Evolutionary conservation across 2,329 filamentous ascomycete genomes (phyloP).

Genomic region (Penicillium sp.): DNA sequence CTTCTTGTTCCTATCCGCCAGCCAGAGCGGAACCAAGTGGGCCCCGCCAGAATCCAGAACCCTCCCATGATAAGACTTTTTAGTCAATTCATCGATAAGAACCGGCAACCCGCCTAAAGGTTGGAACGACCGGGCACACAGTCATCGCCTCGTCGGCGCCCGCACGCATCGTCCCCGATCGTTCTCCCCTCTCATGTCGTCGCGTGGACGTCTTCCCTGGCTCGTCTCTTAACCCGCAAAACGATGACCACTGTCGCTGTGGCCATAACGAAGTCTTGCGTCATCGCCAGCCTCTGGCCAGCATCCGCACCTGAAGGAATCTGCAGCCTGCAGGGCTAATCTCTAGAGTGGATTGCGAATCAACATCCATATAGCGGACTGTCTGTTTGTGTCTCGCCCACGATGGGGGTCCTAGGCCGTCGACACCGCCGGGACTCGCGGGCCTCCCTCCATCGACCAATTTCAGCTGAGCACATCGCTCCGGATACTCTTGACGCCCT

Average conservation of each 20-base stretch:
- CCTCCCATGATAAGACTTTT: slow-evolving; percentile 19
- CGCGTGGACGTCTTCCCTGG: slow-evolving; percentile 1
- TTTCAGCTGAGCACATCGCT: slow-evolving; percentile 28
- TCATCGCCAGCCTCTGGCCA: slow-evolving; percentile 19
- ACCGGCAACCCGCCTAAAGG: slow-evolving; percentile 9
- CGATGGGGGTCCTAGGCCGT: slow-evolving; percentile 37
- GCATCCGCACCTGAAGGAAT: not conserved
- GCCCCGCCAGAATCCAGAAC: slow-evolving; percentile 6
- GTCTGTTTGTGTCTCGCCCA: slow-evolving; percentile 9
- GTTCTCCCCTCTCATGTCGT: slow-evolving; percentile 7
- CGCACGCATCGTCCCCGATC: not conserved
- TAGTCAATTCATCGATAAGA: slow-evolving; percentile 15
- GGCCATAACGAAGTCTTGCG: slow-evolving; percentile 22
- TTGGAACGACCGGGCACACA: not conserved
- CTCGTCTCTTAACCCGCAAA: slow-evolving; percentile 4
- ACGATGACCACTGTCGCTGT: slow-evolving; percentile 22
- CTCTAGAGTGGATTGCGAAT: not conserved
- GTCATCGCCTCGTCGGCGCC: not conserved
- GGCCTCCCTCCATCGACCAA: slow-evolving; percentile 29
- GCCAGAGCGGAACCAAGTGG: slow-evolving; percentile 15
- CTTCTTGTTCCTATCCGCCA: not conserved
- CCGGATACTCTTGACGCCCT: slow-evolving; percentile 28
- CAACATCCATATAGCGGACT: not conserved
- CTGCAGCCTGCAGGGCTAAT: slow-evolving; percentile 6
- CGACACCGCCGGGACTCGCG: slow-evolving; percentile 36